Evolutionary conservation across 2,329 filamentous ascomycete species (phyloP).

Genomic region (Corniculantispora saksenae): DNA sequence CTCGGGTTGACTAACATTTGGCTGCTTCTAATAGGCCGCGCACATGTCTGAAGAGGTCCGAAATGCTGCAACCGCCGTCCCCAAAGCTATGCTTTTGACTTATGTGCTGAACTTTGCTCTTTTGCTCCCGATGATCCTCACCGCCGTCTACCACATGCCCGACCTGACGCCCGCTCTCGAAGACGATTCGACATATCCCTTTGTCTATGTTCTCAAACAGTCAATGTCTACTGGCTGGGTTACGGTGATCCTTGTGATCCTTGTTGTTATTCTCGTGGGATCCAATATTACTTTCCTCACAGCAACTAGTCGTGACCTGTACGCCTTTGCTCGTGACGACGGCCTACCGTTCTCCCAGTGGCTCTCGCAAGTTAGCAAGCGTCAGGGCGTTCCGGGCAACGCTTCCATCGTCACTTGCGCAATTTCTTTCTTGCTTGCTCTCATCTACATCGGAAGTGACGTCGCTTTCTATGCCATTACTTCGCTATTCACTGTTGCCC

Average conservation of each 20-base stretch:
- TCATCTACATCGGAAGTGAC: conserved; percentile 21
- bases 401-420: conserved; percentile 16
- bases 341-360: conserved; percentile 13
- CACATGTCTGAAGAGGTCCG: conserved; percentile 22
- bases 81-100: conserved; percentile 9
- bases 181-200: conserved; percentile 5
- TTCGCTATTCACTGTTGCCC: conserved; percentile 20
- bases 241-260: background rate
- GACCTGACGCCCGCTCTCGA: conserved; percentile 2
- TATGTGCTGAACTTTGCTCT: background rate
- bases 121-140: conserved; percentile 10
- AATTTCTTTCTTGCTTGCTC: conserved; percentile 2
- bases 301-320: conserved; percentile 10
- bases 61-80: conserved; percentile 19
- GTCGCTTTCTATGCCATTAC: conserved; percentile 23
- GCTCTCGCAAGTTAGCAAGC: conserved; percentile 12
- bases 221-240: conserved; percentile 9
- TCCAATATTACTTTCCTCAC: conserved; percentile 13
- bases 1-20: background rate
- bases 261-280: background rate
- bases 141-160: conserved; percentile 15
- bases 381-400: conserved; percentile 12
- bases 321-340: conserved; percentile 7
- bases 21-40: conserved; percentile 7
- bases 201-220: conserved; percentile 13